Base-by-base conservation (phyloP, 371 early-diverging fungal genomes). In the Zopfochytrium polystomum region DNA sequence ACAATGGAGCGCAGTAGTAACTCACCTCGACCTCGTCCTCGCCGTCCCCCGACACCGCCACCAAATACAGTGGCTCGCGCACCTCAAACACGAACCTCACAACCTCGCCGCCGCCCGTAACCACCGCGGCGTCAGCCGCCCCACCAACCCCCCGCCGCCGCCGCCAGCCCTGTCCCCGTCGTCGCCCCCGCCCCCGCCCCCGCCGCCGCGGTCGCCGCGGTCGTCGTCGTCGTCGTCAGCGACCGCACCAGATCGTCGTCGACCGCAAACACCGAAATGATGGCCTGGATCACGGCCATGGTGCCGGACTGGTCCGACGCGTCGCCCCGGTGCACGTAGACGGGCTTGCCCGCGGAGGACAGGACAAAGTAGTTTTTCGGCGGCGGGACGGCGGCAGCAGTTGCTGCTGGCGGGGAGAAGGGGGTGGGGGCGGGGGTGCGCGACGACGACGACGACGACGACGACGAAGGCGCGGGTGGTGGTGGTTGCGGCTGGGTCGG, bases 271-370 rank as follows among this genome's bases (percentile, higher is more conserved):
- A 90, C 89, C 9, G 93, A 88, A 30, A 94, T 82, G 34, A 95
- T 84, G 0, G 95, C 93, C 63, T 95, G 96, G 30, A 92, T 84
- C 1, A 93, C 87, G 29, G 94, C 95, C 90, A 91, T 93, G 49
- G 90, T 79, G 23, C 85, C 82, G 18, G 95, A 86, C 61, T 93
- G 82, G 71, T 89, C 82, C 26, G 91, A 78, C 68, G 95, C 97
- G 68, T 92, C 90, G 18, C 95, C 95, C 67, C 91, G 88, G 74
- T 65, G 34, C 15, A 64, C 55, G 35, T 89, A 92, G 5, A 92
- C 81, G 27, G 93, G 90, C 67, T 92, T 92, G n/a, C 93, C 93
- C 6, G 91, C 88, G 64, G 85, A 85, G 64, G 88, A 87, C 20
- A 92, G 77, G 15, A 92, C 84, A 66, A 92, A 90, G 52, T 89